Evolutionary conservation across 768 basidiomycete species (phyloP).

Genomic region (Leccinum variicolor): DNA sequence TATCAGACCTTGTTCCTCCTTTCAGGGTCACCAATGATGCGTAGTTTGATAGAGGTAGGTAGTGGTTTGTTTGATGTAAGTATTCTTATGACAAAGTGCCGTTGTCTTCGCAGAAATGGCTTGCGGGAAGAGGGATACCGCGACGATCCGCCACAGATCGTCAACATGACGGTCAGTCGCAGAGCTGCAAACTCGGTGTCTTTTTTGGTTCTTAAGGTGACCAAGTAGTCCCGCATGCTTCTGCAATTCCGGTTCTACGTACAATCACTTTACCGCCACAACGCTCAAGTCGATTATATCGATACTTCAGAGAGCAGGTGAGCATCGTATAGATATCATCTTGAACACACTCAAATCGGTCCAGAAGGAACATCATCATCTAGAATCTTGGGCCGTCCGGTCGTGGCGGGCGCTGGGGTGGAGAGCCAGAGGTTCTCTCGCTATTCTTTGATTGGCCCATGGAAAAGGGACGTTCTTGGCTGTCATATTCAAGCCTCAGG

Average conservation of each 20-base stretch:
- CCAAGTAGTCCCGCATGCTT: neutral
- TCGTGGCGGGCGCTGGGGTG: neutral
- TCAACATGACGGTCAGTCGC: neutral
- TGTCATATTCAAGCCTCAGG: neutral
- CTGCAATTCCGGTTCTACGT: neutral
- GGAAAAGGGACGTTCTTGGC: neutral
- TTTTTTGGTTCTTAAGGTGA: neutral
- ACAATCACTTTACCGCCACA: neutral
- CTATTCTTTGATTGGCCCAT: neutral
- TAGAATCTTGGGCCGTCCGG: neutral
- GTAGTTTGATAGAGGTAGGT: neutral
- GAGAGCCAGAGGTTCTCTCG: neutral
- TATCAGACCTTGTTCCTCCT: neutral
- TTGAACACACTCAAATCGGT: neutral
- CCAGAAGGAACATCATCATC: neutral
- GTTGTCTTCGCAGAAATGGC: neutral
- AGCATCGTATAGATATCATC: neutral
- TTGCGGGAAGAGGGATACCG: neutral
- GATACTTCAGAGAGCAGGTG: neutral
- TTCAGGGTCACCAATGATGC: neutral
- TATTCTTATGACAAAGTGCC: neutral
- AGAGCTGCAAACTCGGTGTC: neutral
- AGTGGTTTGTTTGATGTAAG: neutral
- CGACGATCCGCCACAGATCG: conserved; percentile 19
- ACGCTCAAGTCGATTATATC: neutral